phyloP scores from a whole-genome alignment of 441 rosid species.

The Lepidium campestre region DNA sequence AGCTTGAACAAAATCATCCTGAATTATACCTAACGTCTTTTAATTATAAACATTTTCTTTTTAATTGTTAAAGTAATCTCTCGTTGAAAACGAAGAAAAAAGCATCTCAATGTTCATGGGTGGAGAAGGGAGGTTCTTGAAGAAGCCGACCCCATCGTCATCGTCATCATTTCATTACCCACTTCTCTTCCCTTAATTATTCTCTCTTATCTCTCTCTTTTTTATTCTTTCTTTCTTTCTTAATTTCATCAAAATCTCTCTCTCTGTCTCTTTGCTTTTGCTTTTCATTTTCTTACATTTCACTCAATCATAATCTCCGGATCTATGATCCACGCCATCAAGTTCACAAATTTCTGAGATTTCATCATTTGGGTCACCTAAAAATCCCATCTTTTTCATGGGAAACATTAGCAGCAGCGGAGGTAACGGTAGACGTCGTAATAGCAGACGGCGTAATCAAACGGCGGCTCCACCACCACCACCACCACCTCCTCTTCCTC shows the following conservation, averaged over 20 bases:
- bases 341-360: not conserved
- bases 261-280: not conserved
- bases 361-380: not conserved
- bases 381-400: constrained; percentile 34
- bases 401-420: constrained; percentile 62
- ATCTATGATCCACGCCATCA: constrained; percentile 10
- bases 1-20: not conserved
- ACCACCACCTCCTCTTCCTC: constrained; percentile 38
- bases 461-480: constrained; percentile 40
- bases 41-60: not conserved
- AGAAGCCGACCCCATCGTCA: constrained; percentile 22
- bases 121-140: constrained; percentile 9
- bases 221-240: not conserved
- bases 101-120: not conserved
- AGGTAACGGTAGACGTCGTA: constrained; percentile 50
- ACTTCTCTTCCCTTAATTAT: constrained; percentile 17
- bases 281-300: constrained; percentile 8
- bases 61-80: no score
- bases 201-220: constrained; percentile 26
- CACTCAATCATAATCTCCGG: constrained; percentile 16
- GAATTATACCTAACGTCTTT: not conserved
- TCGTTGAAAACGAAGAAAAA: no score
- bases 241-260: not conserved
- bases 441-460: constrained; percentile 46
- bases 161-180: constrained; percentile 19